Conservation (phyloP, 2,329 filamentous ascomycete genomes). For the Penicillium decumbens region DNA sequence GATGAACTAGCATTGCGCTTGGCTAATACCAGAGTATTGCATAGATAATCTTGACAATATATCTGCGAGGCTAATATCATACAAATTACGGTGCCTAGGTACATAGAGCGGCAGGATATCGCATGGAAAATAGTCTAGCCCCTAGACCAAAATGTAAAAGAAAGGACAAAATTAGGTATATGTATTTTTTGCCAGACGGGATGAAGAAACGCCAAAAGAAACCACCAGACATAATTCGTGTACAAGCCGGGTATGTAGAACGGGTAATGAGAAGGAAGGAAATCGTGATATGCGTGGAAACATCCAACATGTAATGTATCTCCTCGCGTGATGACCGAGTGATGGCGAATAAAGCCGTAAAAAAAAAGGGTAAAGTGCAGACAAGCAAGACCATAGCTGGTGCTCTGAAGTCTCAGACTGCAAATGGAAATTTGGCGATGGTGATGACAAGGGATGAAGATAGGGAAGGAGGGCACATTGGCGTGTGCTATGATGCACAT, state of each 20-base stretch:
- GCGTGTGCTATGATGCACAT: no score
- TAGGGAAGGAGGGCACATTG: background rate
- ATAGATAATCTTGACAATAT: background rate
- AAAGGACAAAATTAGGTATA: slow-evolving; percentile 5
- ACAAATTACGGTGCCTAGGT: background rate
- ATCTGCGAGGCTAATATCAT: background rate
- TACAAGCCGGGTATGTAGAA: slow-evolving; percentile 3
- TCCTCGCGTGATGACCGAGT: background rate
- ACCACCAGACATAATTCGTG: slow-evolving; percentile 5
- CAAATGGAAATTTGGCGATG: background rate
- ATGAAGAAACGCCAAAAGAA: slow-evolving; percentile 1
- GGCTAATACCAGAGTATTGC: no score
- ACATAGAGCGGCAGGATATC: background rate
- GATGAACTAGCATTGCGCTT: no score
- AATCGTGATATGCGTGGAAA: slow-evolving; percentile 2
- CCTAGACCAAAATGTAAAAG: background rate
- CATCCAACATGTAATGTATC: background rate
- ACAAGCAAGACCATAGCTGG: no score
- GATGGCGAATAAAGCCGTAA: background rate
- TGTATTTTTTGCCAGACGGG: slow-evolving; percentile 1
- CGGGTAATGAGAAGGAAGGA: background rate
- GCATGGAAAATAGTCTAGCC: background rate
- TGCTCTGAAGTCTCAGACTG: no score
- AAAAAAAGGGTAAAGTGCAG: no score
- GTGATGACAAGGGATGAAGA: background rate